Percentiles rank a stretch among this genome's conserved stretches.
phyloP scores from a whole-genome alignment of 352 stramenopile genomes.

The Globisporangium paddicum region DNA sequence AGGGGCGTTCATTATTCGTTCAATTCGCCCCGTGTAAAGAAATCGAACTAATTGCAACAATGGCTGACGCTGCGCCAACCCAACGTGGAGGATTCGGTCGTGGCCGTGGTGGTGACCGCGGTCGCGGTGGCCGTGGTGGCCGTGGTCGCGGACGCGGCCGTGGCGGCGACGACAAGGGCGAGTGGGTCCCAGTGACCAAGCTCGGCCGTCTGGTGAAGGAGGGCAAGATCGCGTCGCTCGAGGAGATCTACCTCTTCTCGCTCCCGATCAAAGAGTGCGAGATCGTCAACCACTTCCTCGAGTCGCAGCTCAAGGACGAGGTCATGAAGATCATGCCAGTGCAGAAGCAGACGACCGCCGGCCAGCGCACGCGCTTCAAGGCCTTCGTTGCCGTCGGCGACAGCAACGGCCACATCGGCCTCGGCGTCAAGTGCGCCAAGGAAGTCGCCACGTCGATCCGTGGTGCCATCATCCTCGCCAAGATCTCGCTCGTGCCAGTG shows the following conservation, averaged over 20 bases:
- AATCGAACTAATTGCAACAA: conserved; percentile 52
- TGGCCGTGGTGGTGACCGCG: conserved; percentile 80
- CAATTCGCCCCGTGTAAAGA: conserved; percentile 69
- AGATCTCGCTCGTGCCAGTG: conserved; percentile 98
- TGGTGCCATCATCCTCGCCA: conserved; percentile 98
- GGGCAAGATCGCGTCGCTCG: conserved; percentile 98
- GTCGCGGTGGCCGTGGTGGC: conserved; percentile 83
- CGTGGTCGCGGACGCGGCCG: conserved; percentile 82
- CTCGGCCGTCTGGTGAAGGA: conserved; percentile 99
- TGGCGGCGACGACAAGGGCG: conserved; percentile 90
- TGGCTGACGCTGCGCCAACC: conserved; percentile 73
- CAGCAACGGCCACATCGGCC: conserved; percentile 97
- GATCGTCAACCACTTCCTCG: conserved; percentile 99
- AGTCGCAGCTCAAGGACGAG: conserved; percentile 98
- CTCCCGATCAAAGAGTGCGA: conserved; percentile 99
- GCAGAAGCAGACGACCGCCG: conserved; percentile 99
- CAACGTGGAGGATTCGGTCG: conserved; percentile 93
- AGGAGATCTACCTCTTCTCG: conserved; percentile 99
- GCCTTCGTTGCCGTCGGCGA: conserved; percentile 99
- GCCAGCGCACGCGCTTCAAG: conserved; percentile 99
- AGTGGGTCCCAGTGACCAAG: conserved; percentile 99
- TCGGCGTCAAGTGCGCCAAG: conserved; percentile 99
- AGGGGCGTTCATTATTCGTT: conserved; percentile 53
- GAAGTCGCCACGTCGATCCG: conserved; percentile 99
- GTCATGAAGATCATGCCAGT: conserved; percentile 99